A percentile compares a stretch with the other conserved stretches of the same genome.
These are phyloP conservation scores for Aspergillus heteromorphus DNA, from an alignment of 495 filamentous ascomycete species.

Conservation along the genomic window DNA sequence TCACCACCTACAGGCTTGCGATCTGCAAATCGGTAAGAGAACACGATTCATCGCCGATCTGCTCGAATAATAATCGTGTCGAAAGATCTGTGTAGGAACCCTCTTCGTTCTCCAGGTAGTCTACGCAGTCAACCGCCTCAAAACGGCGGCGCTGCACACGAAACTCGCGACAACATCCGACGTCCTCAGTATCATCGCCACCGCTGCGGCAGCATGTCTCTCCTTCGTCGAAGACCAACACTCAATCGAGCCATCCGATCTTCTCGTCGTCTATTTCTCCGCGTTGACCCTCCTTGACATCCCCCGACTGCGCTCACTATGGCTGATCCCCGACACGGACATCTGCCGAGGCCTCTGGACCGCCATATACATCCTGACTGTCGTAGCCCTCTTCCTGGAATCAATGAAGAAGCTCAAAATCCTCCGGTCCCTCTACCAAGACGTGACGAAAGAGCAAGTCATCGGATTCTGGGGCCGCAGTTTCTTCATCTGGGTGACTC, in stretches of 20 bases:
- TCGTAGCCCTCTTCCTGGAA: constrained; percentile 16
- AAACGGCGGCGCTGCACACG: background rate
- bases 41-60: too few species aligned
- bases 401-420: constrained; percentile 19
- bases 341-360: constrained; percentile 12
- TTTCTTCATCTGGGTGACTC: constrained; percentile 30
- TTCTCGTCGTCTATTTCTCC: constrained; percentile 30
- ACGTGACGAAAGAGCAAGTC: constrained; percentile 19
- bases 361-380: constrained; percentile 11
- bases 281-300: constrained; percentile 16
- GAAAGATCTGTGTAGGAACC: background rate
- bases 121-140: constrained; percentile 18
- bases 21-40: constrained; percentile 13
- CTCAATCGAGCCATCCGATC: constrained; percentile 25
- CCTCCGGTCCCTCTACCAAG: constrained; percentile 15
- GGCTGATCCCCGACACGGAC: constrained; percentile 11
- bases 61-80: background rate
- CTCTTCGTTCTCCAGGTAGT: constrained; percentile 25
- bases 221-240: constrained; percentile 33
- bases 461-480: constrained; percentile 26
- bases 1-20: constrained; percentile 22
- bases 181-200: constrained; percentile 12
- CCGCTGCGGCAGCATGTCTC: constrained; percentile 8
- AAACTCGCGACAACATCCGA: background rate
- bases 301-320: constrained; percentile 27